These are phyloP conservation scores for Penicillium glabrum DNA, from an alignment of 2,329 filamentous ascomycete genomes.

Conservation along the genomic window DNA sequence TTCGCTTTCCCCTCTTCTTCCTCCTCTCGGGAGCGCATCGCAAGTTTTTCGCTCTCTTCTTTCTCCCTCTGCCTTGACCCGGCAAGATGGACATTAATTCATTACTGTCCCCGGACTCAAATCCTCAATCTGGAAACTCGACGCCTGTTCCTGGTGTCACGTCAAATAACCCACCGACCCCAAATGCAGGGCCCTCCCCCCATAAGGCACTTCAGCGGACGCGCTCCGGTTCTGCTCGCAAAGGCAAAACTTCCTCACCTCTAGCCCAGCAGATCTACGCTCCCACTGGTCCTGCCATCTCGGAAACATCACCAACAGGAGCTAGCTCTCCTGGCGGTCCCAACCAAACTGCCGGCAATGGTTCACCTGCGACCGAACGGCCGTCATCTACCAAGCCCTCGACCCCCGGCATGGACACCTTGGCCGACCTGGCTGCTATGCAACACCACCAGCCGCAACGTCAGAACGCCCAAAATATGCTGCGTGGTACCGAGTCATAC, in stretches of 20 bases:
- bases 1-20: neutral
- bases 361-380: constrained; percentile 34
- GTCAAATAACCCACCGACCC: constrained; percentile 26
- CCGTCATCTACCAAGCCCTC: constrained; percentile 42
- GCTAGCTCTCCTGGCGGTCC: constrained; percentile 32
- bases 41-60: neutral
- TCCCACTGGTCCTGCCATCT: constrained; percentile 29
- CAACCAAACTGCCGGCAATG: constrained; percentile 29
- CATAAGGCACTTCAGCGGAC: constrained; percentile 39
- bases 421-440: constrained; percentile 49
- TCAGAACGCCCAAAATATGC: constrained; percentile 35
- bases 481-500: constrained; percentile 41
- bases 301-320: constrained; percentile 39
- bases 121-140: constrained; percentile 38
- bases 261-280: constrained; percentile 44
- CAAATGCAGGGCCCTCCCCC: constrained; percentile 30
- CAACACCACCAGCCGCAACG: constrained; percentile 47
- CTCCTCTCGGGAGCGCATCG: neutral
- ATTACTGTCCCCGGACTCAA: constrained; percentile 46
- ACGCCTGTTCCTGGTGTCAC: constrained; percentile 28
- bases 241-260: constrained; percentile 42
- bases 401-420: constrained; percentile 50
- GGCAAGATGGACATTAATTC: constrained; percentile 48
- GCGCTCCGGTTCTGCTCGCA: constrained; percentile 32
- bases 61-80: neutral